These are phyloP conservation scores for Alternaria arborescens DNA, from an alignment of 2,329 filamentous ascomycete species.

Conservation along the genomic window DNA sequence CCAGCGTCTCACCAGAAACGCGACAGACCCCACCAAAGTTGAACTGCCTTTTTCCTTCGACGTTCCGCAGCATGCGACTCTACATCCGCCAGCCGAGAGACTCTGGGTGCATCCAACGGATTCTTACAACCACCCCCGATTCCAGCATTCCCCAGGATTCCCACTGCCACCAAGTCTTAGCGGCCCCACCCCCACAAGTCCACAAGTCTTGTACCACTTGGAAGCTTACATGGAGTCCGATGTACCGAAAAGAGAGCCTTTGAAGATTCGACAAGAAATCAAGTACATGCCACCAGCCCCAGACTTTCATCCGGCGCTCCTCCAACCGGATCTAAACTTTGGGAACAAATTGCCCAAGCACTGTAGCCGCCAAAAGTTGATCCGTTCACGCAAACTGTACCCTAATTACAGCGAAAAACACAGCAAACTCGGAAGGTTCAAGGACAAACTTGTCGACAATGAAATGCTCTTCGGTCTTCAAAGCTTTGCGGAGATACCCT, in stretches of 20 bases:
- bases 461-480: conserved; percentile 33
- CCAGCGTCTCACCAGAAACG: conserved; percentile 32
- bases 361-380: conserved; percentile 29
- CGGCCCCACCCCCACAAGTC: conserved; percentile 1
- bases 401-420: conserved; percentile 28
- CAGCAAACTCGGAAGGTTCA: conserved; percentile 31
- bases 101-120: conserved; percentile 28
- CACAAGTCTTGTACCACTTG: conserved; percentile 29
- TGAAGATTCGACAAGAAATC: conserved; percentile 21
- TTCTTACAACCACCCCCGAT: conserved; percentile 30
- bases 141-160: conserved; percentile 38
- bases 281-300: conserved; percentile 20
- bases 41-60: conserved; percentile 39
- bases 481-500: conserved; percentile 31
- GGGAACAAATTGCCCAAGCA: conserved; percentile 26
- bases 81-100: conserved; percentile 22
- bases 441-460: conserved; percentile 31
- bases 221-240: conserved; percentile 22
- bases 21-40: conserved; percentile 28
- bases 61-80: conserved; percentile 28
- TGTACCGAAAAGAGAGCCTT: conserved; percentile 2
- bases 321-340: conserved; percentile 27
- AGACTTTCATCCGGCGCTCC: conserved; percentile 26
- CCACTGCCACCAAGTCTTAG: conserved; percentile 27
- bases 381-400: conserved; percentile 34